Conservation (phyloP, 2,329 filamentous ascomycete genomes). For the Chaetomiaceae sp. region DNA sequence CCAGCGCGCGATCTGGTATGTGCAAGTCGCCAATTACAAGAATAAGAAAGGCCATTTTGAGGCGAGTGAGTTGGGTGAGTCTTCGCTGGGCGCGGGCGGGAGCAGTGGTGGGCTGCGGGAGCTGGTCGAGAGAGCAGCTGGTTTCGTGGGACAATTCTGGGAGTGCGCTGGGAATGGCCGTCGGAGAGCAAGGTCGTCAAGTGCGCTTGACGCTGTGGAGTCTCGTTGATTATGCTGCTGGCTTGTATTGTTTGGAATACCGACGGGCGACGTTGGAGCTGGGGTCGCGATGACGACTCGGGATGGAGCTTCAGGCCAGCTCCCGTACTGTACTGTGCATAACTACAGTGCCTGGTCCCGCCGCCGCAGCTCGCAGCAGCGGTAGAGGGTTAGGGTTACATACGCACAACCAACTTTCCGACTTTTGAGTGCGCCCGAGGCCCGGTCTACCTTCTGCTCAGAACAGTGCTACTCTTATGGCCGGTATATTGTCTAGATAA, state of each 20-base stretch:
- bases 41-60: constrained; percentile 79
- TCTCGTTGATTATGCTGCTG: neutral
- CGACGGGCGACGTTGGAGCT: neutral
- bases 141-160: neutral
- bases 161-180: neutral
- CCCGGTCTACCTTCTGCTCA: no score
- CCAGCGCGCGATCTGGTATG: constrained; percentile 86
- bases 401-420: neutral
- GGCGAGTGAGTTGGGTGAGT: constrained; percentile 5
- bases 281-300: neutral
- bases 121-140: neutral
- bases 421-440: no score
- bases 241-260: neutral
- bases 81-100: neutral
- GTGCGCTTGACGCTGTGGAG: neutral
- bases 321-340: no score
- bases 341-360: no score
- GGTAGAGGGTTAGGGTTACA: no score
- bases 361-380: no score
- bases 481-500: no score
- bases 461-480: no score
- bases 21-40: constrained; percentile 90
- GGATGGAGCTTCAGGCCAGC: neutral
- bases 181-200: neutral
- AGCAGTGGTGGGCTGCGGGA: neutral